Conservation (phyloP, 1,284 basidiomycete genomes). For the Ustilago cynodontis region DNA sequence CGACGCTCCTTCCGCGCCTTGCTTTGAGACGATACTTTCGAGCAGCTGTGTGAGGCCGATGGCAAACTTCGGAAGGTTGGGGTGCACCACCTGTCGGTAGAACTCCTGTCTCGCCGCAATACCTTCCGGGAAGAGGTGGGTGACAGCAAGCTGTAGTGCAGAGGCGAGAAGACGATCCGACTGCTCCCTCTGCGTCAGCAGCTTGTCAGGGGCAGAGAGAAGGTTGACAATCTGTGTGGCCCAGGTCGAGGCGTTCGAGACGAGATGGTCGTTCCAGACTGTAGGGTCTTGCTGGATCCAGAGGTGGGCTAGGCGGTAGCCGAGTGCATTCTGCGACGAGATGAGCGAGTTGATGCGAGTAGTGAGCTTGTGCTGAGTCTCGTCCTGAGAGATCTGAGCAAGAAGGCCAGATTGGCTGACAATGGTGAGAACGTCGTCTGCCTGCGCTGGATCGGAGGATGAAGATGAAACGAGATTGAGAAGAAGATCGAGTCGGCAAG, state of each 20-base stretch:
- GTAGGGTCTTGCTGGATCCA: conserved; percentile 49
- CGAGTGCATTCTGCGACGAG: conserved; percentile 41
- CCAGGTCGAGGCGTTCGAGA: conserved; percentile 47
- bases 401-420: conserved; percentile 42
- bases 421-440: conserved; percentile 24
- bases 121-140: conserved; percentile 39
- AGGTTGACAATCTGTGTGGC: conserved; percentile 45
- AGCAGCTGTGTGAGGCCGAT: conserved; percentile 28
- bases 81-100: conserved; percentile 53
- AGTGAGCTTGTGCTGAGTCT: conserved; percentile 48
- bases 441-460: conserved; percentile 15
- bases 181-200: conserved; percentile 15
- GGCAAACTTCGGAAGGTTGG: conserved; percentile 42
- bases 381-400: conserved; percentile 15
- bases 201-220: conserved; percentile 32
- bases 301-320: conserved; percentile 39
- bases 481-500: conserved; percentile 38
- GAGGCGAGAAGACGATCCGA: conserved; percentile 31
- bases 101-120: conserved; percentile 50
- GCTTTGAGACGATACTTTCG: conserved; percentile 12
- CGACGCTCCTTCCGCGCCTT: conserved; percentile 5
- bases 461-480: conserved; percentile 32
- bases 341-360: conserved; percentile 52
- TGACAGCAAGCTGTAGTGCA: conserved; percentile 24
- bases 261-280: conserved; percentile 42